Evolutionary conservation across 495 filamentous ascomycete species (phyloP).

Genomic region (Staphylotrichum tortipilum): DNA sequence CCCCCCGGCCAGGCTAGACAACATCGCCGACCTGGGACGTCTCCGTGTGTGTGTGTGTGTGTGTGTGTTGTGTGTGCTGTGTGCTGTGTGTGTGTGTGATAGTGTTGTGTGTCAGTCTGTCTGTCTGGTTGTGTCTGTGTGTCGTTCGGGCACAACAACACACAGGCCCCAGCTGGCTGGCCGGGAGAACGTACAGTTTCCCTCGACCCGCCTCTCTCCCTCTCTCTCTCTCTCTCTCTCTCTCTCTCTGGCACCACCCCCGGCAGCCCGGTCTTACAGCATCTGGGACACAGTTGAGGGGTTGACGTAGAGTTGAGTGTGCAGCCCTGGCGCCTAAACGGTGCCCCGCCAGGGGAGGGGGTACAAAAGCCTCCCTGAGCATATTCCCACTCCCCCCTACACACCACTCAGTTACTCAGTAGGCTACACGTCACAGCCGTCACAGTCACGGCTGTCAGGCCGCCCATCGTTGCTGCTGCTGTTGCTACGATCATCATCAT

Average conservation of each 20-base stretch:
- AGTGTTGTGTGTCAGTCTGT: no score
- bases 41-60: no score
- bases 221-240: not conserved
- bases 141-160: slow-evolving; percentile 33
- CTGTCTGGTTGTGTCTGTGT: no score
- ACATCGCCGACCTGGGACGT: no score
- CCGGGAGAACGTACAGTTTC: not conserved
- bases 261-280: not conserved
- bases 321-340: slow-evolving; percentile 5
- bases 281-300: not conserved
- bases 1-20: no score
- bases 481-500: not conserved
- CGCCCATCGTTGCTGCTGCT: no score
- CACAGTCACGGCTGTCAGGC: slow-evolving; percentile 7
- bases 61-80: no score
- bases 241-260: not conserved
- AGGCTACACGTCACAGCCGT: no score
- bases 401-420: not conserved
- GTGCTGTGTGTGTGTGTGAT: no score
- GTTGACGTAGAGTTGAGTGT: not conserved
- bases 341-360: not conserved
- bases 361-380: not conserved
- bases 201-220: not conserved
- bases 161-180: slow-evolving; percentile 10
- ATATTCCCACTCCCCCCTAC: slow-evolving; percentile 1